Conservation (phyloP, 1,284 basidiomycete species). For the Bondarzewia mesenterica region DNA sequence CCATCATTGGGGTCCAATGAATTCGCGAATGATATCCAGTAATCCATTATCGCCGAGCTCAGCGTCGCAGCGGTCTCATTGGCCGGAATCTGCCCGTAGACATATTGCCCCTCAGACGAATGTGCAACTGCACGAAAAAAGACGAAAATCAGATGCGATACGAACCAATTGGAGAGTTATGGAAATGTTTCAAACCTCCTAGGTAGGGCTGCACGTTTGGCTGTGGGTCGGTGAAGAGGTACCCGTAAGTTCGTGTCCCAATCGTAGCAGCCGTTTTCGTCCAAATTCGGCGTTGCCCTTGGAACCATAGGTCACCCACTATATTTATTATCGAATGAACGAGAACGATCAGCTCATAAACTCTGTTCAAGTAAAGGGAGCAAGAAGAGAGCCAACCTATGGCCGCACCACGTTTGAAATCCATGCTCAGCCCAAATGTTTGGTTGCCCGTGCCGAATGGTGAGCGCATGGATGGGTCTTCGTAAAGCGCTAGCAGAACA, state of each 20-base stretch:
- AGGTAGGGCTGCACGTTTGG: slow-evolving; percentile 13
- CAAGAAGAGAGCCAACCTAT: slow-evolving; percentile 22
- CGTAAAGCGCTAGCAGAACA: slow-evolving; percentile 36
- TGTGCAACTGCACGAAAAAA: slow-evolving; percentile 26
- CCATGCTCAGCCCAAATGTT: slow-evolving; percentile 35
- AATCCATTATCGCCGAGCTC: slow-evolving; percentile 36
- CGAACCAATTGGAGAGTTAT: no score
- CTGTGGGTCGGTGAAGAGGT: slow-evolving; percentile 40
- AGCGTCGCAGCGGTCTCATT: slow-evolving; percentile 20
- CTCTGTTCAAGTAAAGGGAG: slow-evolving; percentile 3
- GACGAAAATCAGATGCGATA: no score
- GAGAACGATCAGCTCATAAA: no score
- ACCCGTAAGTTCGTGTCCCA: slow-evolving; percentile 36
- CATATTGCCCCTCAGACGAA: slow-evolving; percentile 31
- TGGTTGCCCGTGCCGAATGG: slow-evolving; percentile 43
- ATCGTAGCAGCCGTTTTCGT: slow-evolving; percentile 27
- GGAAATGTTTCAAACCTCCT: slow-evolving; percentile 18
- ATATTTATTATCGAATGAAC: no score
- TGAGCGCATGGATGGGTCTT: slow-evolving; percentile 38
- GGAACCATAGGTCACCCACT: slow-evolving; percentile 36
- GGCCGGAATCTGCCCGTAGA: slow-evolving; percentile 24
- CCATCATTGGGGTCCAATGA: slow-evolving; percentile 42
- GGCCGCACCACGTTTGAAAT: slow-evolving; percentile 38
- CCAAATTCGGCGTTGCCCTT: slow-evolving; percentile 32
- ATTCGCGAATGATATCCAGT: slow-evolving; percentile 44